Conservation (phyloP, 768 basidiomycete species). For the Multifurca ochricompacta region DNA sequence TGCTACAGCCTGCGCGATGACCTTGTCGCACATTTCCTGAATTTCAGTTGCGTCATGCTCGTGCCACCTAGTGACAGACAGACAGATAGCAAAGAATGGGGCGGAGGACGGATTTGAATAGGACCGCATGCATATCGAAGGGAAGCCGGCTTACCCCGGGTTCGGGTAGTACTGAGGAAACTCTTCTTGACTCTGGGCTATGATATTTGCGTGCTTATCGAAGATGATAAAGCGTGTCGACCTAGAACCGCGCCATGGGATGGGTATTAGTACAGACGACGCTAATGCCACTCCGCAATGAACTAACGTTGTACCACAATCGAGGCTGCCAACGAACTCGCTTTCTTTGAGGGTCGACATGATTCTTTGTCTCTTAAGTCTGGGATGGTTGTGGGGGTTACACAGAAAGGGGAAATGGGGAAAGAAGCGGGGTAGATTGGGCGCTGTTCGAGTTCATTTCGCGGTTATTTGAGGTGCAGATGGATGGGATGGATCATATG, state of each 20-base stretch:
- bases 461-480: background rate
- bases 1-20: conserved; percentile 65
- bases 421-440: background rate
- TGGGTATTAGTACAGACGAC: too few species aligned
- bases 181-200: conserved; percentile 85
- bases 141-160: conserved; percentile 48
- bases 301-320: conserved; percentile 91
- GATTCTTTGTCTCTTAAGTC: background rate
- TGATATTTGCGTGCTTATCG: conserved; percentile 76
- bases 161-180: conserved; percentile 91
- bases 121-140: background rate
- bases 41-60: conserved; percentile 89
- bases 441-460: background rate
- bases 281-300: conserved; percentile 1
- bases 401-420: background rate
- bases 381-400: background rate
- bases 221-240: conserved; percentile 91
- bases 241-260: too few species aligned
- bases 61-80: conserved; percentile 97
- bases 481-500: conserved; percentile 10
- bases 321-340: conserved; percentile 86
- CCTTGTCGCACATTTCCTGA: conserved; percentile 60
- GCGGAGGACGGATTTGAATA: background rate
- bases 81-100: background rate
- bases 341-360: conserved; percentile 45